Percentiles rank a stretch among this genome's conserved stretches.
Evolutionary conservation across 164 flowering plant genomes (phyloP).

Genomic region (Dillenia turbinata): DNA sequence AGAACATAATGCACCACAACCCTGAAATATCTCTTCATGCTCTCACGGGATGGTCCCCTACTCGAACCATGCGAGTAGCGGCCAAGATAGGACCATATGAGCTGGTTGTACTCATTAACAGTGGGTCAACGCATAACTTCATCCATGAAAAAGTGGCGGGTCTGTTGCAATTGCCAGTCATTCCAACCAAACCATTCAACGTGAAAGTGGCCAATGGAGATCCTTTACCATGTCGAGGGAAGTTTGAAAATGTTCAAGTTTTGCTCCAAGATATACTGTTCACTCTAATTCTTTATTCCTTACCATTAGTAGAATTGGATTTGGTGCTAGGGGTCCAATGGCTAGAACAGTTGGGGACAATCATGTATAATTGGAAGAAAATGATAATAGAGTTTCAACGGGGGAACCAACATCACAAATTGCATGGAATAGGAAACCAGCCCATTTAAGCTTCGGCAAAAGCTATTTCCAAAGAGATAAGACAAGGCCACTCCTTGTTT

Average conservation of each 20-base stretch:
- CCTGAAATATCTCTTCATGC: neutral
- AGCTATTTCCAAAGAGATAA: neutral
- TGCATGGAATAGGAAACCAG: neutral
- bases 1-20: no score
- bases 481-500: neutral
- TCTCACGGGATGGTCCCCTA: no score
- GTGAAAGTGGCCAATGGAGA: no score
- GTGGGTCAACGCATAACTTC: neutral
- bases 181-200: no score
- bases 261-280: no score
- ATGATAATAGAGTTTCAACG: neutral
- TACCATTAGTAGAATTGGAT: neutral
- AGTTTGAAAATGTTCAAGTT: no score
- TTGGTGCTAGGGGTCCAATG: conserved; percentile 1
- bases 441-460: neutral
- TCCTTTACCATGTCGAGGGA: no score
- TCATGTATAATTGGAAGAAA: conserved; percentile 3
- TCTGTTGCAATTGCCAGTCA: no score
- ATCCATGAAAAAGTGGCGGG: neutral
- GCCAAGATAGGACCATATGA: no score
- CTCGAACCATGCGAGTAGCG: no score
- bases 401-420: neutral
- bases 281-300: neutral
- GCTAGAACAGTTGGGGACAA: neutral
- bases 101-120: neutral